Evolutionary conservation across 2,329 filamentous ascomycete genomes (phyloP), one percentile per base, ranked within the genome.

Genomic region (Mollisiaceae sp.): DNA sequence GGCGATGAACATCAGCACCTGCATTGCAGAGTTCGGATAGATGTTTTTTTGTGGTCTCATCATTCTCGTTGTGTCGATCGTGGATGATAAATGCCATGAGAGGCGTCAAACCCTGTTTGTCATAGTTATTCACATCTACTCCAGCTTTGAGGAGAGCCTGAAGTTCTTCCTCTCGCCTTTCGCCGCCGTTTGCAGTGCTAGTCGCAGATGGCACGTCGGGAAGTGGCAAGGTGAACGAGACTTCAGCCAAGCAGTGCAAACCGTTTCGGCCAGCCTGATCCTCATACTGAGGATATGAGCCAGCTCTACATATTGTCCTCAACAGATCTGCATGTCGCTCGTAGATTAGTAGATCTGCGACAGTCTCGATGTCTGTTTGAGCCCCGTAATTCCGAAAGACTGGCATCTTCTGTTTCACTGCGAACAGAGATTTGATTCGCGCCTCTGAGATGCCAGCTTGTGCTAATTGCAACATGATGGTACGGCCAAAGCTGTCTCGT

Each of bases 71-170:
- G 50, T 52, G 54, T 38, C 60, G 56, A 8, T 5, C 15, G 35
- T 68, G 60, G n/a, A 58, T 60, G 50, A 70, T 55, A 38, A 70
- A 70, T 12, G 62, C 62, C 68, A 70, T 70, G 14, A 70, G 58
- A 11, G 66, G 64, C 1, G 68, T 70, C 12, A 32, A 50, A 8
- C 68, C 65, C 15, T 65, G 12, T 9, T 60, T 54, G 41, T 70
- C 66, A 59, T 65, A 60, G 52, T 59, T 67, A 22, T 70, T 63
- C 1, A 62, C 47, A 32, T 68, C 56, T 1, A 67, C 66, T 11
- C 66, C 62, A 24, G 36, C 58, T 22, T 43, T 11, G 22, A 67
- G 20, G 20, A 64, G 38, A n/a, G 43, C 54, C 14, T 60, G 20
- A 43, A 64, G 18, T 35, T 60, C 52, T 36, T 36, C 24, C 27